A percentile compares a stretch with the other conserved stretches of the same genome.
phyloP scores from a whole-genome alignment of 2,329 filamentous ascomycete genomes.

The Diaporthe citrichinensis region DNA sequence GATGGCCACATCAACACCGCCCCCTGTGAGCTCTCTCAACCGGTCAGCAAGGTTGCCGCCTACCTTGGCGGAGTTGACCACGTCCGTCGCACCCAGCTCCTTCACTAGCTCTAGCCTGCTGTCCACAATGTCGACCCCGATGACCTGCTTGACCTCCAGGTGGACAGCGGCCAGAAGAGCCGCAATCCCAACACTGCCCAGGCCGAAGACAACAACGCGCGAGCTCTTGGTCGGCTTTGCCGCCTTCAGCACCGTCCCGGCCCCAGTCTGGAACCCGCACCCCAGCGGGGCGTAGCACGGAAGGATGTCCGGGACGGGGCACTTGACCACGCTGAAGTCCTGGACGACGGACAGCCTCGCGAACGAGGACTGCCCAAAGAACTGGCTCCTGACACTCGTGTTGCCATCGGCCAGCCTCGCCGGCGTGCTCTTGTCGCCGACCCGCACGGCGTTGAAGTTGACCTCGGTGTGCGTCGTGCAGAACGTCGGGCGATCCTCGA shows the following conservation, averaged over 20 bases:
- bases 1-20: conserved; percentile 48
- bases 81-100: conserved; percentile 60
- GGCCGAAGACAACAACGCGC: conserved; percentile 54
- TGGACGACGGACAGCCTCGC: conserved; percentile 46
- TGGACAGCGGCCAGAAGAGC: conserved; percentile 56
- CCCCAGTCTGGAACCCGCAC: conserved; percentile 60
- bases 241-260: conserved; percentile 56
- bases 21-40: conserved; percentile 48
- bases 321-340: conserved; percentile 46
- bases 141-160: conserved; percentile 51
- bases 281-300: conserved; percentile 55
- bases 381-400: conserved; percentile 47
- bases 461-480: conserved; percentile 46
- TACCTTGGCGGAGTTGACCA: conserved; percentile 51
- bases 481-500: conserved; percentile 46
- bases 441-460: conserved; percentile 46
- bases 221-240: conserved; percentile 47
- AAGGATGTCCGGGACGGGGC: conserved; percentile 46
- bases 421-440: conserved; percentile 42
- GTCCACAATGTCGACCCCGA: conserved; percentile 61
- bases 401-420: conserved; percentile 38
- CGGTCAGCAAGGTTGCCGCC: conserved; percentile 47
- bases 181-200: conserved; percentile 57
- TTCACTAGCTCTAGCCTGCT: conserved; percentile 58
- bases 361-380: conserved; percentile 53